A percentile compares a stretch with the other conserved stretches of the same genome.
phyloP scores from a whole-genome alignment of 768 basidiomycete species.

The Daedaleopsis nitida region DNA sequence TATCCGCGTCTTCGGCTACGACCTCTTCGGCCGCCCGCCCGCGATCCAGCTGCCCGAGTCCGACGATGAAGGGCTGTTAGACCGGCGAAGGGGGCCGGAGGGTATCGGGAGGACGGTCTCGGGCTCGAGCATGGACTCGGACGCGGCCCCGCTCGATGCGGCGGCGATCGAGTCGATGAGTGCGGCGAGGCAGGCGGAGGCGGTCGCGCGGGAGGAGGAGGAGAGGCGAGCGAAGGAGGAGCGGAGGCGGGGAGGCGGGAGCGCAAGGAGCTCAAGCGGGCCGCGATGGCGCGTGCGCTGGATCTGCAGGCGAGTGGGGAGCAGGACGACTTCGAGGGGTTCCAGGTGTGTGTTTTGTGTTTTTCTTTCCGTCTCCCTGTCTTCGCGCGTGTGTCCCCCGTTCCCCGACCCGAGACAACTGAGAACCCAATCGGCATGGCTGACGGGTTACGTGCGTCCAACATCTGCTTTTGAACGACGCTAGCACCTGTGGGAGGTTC shows the following conservation, averaged over 20 bases:
- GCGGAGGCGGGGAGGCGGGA: slow-evolving; percentile 49
- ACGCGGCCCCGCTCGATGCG: slow-evolving; percentile 66
- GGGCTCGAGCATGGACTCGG: slow-evolving; percentile 57
- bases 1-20: slow-evolving; percentile 65
- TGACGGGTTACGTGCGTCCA: no score
- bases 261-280: slow-evolving; percentile 45
- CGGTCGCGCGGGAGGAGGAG: slow-evolving; percentile 39
- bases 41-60: slow-evolving; percentile 55
- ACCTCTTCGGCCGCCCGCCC: slow-evolving; percentile 64
- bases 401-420: no score
- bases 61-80: slow-evolving; percentile 39
- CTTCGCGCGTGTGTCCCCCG: background rate
- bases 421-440: no score
- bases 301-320: slow-evolving; percentile 28
- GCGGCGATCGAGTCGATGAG: slow-evolving; percentile 56
- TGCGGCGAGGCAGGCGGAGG: slow-evolving; percentile 40
- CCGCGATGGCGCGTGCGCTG: slow-evolving; percentile 41
- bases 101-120: slow-evolving; percentile 25
- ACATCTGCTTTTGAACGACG: no score
- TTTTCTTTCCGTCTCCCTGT: background rate
- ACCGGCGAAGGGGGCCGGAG: background rate
- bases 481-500: no score
- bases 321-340: slow-evolving; percentile 58
- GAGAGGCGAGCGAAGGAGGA: slow-evolving; percentile 46
- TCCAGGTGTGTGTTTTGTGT: slow-evolving; percentile 54